Conservation (phyloP, 306 rosid species). For the Alnus glutinosa region DNA sequence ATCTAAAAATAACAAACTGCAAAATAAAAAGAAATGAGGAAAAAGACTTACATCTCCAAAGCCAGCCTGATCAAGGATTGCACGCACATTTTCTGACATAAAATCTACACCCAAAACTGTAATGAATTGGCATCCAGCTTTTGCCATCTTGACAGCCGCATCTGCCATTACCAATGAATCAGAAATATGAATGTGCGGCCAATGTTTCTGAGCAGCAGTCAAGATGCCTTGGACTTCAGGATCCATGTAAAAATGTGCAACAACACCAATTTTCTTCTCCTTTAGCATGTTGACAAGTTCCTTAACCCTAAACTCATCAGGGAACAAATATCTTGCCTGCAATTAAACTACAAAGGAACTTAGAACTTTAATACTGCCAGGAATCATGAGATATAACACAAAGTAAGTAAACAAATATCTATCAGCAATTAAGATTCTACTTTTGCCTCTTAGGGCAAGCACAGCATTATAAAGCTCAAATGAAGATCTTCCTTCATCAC, state of each 20-base stretch:
- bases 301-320: conserved; percentile 55
- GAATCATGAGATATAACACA: background rate
- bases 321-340: conserved; percentile 86
- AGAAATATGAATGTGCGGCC: conserved; percentile 96
- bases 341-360: conserved; percentile 27
- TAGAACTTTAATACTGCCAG: background rate
- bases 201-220: conserved; percentile 91
- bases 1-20: background rate
- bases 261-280: conserved; percentile 92
- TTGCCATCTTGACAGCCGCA: conserved; percentile 82
- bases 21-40: conserved; percentile 6
- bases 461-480: background rate
- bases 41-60: conserved; percentile 56
- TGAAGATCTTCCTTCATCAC: background rate
- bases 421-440: background rate
- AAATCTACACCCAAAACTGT: conserved; percentile 95
- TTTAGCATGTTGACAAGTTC: conserved; percentile 67
- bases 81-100: conserved; percentile 97
- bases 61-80: conserved; percentile 99
- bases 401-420: background rate
- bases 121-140: conserved; percentile 81
- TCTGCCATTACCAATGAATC: conserved; percentile 99
- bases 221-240: conserved; percentile 94
- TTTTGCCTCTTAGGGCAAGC: background rate
- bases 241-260: conserved; percentile 99